Evolutionary conservation across 129 eudicot species (phyloP), one percentile per base, ranked within the genome.

Genomic region (Pittosporum tobira): DNA sequence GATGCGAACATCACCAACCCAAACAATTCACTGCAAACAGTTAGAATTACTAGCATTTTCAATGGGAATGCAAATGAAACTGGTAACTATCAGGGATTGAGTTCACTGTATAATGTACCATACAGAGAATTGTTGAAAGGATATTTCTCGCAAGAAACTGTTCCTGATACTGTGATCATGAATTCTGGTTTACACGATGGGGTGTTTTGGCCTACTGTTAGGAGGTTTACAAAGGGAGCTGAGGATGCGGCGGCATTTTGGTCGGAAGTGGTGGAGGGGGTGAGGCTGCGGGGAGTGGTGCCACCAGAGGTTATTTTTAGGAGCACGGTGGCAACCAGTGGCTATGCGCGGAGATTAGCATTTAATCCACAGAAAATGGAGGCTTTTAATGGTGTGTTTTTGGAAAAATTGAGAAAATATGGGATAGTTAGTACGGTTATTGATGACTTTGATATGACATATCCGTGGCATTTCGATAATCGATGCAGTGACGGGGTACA

Each of bases 151-250:
- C 79, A 76, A 18, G 71, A 77, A 25, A 28, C 51, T 51, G 89
- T 83, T 11, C 98, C 94, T 0, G 95, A 90, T 49, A 78, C 94
- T 0, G 51, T 90, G 11, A 65, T 90, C 44, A 83, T 90, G 89
- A 90, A 90, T 51, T 90, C 98, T 0, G 98, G 98, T n/a, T 59
- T 90, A 50, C 98, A 90, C 34, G 98, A 90, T 45, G 98, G 95
- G 21, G 76, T 83, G 7, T 77, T 59, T 36, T 90, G 97, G 97
- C 68, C 73, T 5, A 85, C 62, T 56, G 11, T 90, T 57, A 73
- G 94, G 49, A 66, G 64, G 2, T 90, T 90, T 29, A 64, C 74
- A 12, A 64, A 49, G 27, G 95, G 88, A 9, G 95, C 87, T 0
- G 73, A 78, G 28, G 81, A 57, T 52, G 94, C 94, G 2, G 95